These are phyloP conservation scores for Skeletonema tropicum DNA, from an alignment of 108 stramenopile species.

Conservation along the genomic window DNA sequence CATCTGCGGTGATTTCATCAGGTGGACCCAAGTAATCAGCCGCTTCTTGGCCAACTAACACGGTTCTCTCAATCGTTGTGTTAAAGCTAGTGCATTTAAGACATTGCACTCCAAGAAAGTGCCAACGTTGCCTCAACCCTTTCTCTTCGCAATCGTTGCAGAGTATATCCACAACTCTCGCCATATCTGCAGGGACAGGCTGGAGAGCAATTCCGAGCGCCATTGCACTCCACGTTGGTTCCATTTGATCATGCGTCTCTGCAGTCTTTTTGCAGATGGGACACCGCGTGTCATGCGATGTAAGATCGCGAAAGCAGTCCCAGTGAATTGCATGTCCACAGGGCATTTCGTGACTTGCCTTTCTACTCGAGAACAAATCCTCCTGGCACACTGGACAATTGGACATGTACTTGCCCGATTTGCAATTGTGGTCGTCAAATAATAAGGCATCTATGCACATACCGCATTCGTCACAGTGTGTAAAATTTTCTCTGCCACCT, in stretches of 20 bases:
- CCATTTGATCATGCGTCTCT: constrained; percentile 86
- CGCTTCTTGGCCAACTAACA: constrained; percentile 77
- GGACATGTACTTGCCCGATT: constrained; percentile 88
- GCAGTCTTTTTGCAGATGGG: constrained; percentile 92
- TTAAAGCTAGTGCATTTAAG: constrained; percentile 76
- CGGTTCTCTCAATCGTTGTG: constrained; percentile 76
- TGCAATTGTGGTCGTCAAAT: constrained; percentile 85
- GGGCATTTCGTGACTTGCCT: constrained; percentile 59
- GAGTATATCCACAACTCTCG: constrained; percentile 79
- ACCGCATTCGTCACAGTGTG: constrained; percentile 87
- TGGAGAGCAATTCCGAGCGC: constrained; percentile 78
- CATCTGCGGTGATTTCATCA: constrained; percentile 12
- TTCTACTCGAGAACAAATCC: constrained; percentile 83
- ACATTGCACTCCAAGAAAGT: constrained; percentile 84
- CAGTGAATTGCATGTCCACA: constrained; percentile 58
- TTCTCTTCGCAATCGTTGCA: constrained; percentile 84
- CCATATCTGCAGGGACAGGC: constrained; percentile 81
- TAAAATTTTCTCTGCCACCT: constrained; percentile 83
- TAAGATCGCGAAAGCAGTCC: constrained; percentile 80
- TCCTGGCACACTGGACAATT: constrained; percentile 91
- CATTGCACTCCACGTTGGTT: constrained; percentile 84
- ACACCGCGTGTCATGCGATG: constrained; percentile 78
- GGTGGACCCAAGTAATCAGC: constrained; percentile 67
- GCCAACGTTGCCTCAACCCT: constrained; percentile 74
- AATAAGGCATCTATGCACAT: constrained; percentile 88